Evolutionary conservation across 148 eudicot species (phyloP).

Genomic region (Rhododendron williamsianum): DNA sequence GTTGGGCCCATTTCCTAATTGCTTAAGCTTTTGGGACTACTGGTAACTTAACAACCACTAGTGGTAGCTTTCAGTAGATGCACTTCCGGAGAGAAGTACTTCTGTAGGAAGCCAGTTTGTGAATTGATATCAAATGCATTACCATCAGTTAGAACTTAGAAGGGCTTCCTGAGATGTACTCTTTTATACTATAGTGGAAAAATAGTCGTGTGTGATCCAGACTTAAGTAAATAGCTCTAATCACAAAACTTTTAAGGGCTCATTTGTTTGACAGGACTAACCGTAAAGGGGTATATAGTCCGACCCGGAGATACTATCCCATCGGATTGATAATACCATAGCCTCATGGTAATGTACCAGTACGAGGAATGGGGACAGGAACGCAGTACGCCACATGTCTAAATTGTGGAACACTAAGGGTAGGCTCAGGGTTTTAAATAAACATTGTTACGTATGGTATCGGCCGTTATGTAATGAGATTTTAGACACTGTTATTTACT

Average conservation of each 20-base stretch:
- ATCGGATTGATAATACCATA: background rate
- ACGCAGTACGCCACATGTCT: background rate
- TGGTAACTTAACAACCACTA: background rate
- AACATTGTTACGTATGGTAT: background rate
- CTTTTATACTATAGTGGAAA: background rate
- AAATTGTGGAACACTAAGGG: background rate
- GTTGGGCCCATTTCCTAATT: too few relatives aligned
- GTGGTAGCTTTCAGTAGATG: background rate
- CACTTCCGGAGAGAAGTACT: background rate
- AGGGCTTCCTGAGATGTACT: background rate
- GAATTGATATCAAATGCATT: background rate
- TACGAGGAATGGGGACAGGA: background rate
- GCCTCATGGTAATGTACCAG: background rate
- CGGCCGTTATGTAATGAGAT: background rate
- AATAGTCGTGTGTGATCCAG: background rate
- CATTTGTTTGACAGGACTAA: background rate
- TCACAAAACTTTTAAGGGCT: background rate
- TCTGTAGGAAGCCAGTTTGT: background rate
- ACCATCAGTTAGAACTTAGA: background rate
- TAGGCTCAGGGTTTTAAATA: background rate
- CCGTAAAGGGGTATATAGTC: background rate
- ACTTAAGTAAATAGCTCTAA: background rate
- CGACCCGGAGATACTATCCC: background rate
- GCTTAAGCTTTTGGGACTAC: too few relatives aligned
- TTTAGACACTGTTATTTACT: too few relatives aligned